Conservation (phyloP, 768 basidiomycete species). For the Baorangia bicolor region DNA sequence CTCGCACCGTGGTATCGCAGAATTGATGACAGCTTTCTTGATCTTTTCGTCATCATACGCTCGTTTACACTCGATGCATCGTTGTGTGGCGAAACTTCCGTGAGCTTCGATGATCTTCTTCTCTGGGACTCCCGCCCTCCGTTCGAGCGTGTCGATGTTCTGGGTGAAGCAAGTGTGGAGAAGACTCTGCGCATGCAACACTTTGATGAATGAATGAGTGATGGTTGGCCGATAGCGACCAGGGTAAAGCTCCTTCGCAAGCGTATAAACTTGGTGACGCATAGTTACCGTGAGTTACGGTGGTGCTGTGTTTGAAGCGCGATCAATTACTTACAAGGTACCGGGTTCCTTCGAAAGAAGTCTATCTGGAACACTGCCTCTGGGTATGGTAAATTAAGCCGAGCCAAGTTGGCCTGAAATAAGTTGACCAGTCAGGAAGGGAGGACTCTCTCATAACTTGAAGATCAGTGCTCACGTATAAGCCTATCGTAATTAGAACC, state of each 20-base stretch:
- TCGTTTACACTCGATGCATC: constrained; percentile 72
- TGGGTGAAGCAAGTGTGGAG: constrained; percentile 85
- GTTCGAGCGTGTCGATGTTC: constrained; percentile 92
- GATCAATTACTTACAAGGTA: constrained; percentile 58
- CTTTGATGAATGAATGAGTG: constrained; percentile 86
- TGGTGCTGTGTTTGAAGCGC: neutral
- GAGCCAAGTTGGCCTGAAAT: constrained; percentile 68
- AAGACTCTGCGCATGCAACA: constrained; percentile 67
- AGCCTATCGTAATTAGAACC: constrained; percentile 5
- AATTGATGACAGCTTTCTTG: constrained; percentile 56
- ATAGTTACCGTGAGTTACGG: neutral
- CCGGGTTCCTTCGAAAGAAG: constrained; percentile 78
- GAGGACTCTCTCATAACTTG: neutral
- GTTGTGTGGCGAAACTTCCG: constrained; percentile 87
- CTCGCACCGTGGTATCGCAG: constrained; percentile 60
- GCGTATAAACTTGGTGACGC: constrained; percentile 65
- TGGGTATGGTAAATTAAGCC: constrained; percentile 81
- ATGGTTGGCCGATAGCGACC: constrained; percentile 85
- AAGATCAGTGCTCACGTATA: constrained; percentile 30
- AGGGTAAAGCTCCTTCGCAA: constrained; percentile 92
- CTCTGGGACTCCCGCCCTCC: constrained; percentile 72
- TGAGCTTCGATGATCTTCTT: constrained; percentile 90
- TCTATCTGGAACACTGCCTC: constrained; percentile 94
- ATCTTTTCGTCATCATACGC: constrained; percentile 67
- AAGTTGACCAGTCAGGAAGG: neutral